Evolutionary conservation across 2,329 filamentous ascomycete genomes (phyloP).

Genomic region (Aspergillus fijiensis): DNA sequence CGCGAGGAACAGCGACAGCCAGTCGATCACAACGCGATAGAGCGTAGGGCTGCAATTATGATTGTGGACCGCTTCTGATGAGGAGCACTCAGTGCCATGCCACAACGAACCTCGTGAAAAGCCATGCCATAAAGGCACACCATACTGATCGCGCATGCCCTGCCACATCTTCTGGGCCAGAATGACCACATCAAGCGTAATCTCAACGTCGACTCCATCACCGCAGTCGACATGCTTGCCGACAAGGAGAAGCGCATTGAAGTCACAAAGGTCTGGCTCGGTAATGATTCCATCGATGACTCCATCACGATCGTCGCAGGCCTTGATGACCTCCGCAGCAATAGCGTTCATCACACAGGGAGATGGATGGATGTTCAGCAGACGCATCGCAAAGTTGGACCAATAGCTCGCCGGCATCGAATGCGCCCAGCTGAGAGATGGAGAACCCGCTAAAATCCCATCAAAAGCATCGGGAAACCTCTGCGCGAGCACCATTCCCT

Average conservation of each 20-base stretch:
- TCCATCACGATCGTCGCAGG: constrained; percentile 13
- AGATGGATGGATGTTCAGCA: not conserved
- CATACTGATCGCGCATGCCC: not conserved
- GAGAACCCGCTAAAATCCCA: constrained; percentile 52
- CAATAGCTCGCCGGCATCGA: constrained; percentile 25
- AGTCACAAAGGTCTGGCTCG: constrained; percentile 4
- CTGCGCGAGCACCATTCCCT: constrained; percentile 44
- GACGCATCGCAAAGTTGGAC: constrained; percentile 7
- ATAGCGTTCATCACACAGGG: constrained; percentile 12
- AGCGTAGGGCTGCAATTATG: not conserved
- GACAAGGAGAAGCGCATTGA: constrained; percentile 8
- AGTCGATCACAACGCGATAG: not conserved
- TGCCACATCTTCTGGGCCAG: not conserved
- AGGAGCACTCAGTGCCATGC: not conserved
- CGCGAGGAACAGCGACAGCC: not conserved
- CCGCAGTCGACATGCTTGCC: not conserved
- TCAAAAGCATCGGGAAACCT: constrained; percentile 57
- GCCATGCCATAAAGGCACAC: not conserved
- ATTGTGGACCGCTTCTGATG: not conserved
- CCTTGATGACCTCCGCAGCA: not conserved
- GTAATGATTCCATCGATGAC: constrained; percentile 14
- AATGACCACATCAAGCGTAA: not conserved
- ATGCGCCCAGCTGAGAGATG: constrained; percentile 42
- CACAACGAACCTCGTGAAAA: not conserved
- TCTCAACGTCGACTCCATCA: not conserved